Evolutionary conservation across 1,284 basidiomycete genomes (phyloP).

Genomic region (Coniferiporia weirii): DNA sequence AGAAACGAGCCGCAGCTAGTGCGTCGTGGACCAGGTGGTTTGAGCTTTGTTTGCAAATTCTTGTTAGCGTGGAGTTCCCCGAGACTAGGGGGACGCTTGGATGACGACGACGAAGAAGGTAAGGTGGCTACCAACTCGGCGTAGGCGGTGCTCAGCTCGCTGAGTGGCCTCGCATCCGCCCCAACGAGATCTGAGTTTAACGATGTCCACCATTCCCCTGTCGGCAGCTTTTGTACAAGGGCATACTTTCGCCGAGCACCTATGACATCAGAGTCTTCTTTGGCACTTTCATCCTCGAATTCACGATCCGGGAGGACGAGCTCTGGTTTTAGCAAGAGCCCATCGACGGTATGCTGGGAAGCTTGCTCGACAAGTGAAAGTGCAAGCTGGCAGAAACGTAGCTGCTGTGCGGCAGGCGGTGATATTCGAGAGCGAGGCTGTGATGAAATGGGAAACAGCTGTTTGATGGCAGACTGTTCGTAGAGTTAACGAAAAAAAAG

Average conservation of each 20-base stretch:
- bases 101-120: conserved; percentile 47
- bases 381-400: conserved; percentile 68
- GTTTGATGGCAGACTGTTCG: conserved; percentile 53
- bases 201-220: conserved; percentile 75
- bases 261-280: conserved; percentile 25
- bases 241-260: conserved; percentile 48
- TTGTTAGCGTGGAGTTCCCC: conserved; percentile 29
- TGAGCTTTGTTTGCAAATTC: conserved; percentile 33
- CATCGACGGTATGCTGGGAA: conserved; percentile 40
- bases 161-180: conserved; percentile 35
- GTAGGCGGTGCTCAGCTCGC: conserved; percentile 51
- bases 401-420: conserved; percentile 59
- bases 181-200: conserved; percentile 43
- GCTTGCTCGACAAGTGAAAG: conserved; percentile 65
- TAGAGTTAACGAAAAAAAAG: conserved; percentile 17
- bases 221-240: conserved; percentile 69
- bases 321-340: conserved; percentile 41
- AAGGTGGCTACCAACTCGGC: conserved; percentile 71
- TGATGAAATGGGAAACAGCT: conserved; percentile 61
- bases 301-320: conserved; percentile 36
- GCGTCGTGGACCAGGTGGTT: conserved; percentile 43
- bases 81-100: conserved; percentile 31
- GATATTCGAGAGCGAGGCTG: conserved; percentile 57
- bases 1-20: conserved; percentile 62
- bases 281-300: conserved; percentile 23